phyloP scores from a whole-genome alignment of 192 early-diverging fungal genomes.

The Coemansia sp. region DNA sequence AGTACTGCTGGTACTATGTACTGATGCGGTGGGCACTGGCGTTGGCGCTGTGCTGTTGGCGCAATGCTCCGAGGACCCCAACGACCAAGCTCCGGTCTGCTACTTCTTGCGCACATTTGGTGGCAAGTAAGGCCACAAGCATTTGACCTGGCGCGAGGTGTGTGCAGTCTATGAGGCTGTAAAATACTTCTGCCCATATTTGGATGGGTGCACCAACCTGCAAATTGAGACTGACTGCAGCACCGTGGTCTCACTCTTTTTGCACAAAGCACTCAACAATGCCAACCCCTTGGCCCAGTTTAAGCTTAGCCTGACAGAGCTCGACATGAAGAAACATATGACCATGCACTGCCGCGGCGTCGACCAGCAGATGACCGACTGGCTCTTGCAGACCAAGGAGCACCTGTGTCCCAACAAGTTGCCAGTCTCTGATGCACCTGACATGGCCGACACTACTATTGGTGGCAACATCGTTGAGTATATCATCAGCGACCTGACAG shows the following conservation, averaged over 20 bases:
- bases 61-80: slow-evolving; percentile 8
- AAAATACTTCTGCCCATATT: slow-evolving; percentile 26
- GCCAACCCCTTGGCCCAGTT: slow-evolving; percentile 7
- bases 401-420: not conserved
- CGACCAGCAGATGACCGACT: slow-evolving; percentile 13
- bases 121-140: not conserved
- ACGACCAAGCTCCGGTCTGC: slow-evolving; percentile 17
- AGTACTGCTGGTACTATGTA: no score
- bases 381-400: slow-evolving; percentile 16
- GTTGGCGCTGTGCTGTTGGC: slow-evolving; percentile 2
- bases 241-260: slow-evolving; percentile 9
- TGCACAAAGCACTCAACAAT: slow-evolving; percentile 9
- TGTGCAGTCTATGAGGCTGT: slow-evolving; percentile 16
- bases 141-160: slow-evolving; percentile 24
- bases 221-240: slow-evolving; percentile 25
- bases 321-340: slow-evolving; percentile 18
- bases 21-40: no score
- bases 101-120: slow-evolving; percentile 24
- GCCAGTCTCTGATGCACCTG: not conserved
- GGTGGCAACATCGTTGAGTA: slow-evolving; percentile 9
- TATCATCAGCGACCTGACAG: slow-evolving; percentile 4
- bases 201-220: slow-evolving; percentile 23
- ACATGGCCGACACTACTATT: not conserved
- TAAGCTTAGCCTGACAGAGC: slow-evolving; percentile 2
- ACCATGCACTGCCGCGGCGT: slow-evolving; percentile 4